Percentiles rank a stretch among this genome's conserved stretches.
These are phyloP conservation scores for Marsdenia floribunda DNA, from an alignment of 257 asterid genomes.

Conservation along the genomic window DNA sequence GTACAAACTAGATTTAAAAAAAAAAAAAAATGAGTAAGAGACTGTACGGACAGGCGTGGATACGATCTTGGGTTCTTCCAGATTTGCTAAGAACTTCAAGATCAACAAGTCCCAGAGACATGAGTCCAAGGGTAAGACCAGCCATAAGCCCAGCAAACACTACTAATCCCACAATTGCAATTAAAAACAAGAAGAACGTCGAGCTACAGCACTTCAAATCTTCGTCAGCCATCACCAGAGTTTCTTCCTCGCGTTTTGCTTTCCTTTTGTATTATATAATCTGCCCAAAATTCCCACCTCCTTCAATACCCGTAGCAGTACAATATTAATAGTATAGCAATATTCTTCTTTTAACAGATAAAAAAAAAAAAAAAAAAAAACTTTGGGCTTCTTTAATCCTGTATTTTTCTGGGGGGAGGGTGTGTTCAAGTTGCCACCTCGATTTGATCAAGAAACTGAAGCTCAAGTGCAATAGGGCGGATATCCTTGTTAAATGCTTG, in stretches of 20 bases:
- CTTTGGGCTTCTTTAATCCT: neutral
- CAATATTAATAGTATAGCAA: neutral
- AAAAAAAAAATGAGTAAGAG: conserved; percentile 15
- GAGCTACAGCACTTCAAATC: conserved; percentile 65
- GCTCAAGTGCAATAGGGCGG: neutral
- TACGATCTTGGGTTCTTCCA: conserved; percentile 86
- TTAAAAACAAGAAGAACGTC: conserved; percentile 44
- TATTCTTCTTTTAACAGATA: neutral
- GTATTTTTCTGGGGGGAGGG: neutral
- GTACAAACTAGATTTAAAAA: neutral
- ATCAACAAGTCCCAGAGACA: conserved; percentile 99
- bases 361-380: neutral
- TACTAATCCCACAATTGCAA: conserved; percentile 60
- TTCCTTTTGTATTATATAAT: neutral
- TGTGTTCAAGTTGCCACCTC: neutral
- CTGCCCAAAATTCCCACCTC: neutral
- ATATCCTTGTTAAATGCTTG: neutral
- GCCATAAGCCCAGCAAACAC: conserved; percentile 95
- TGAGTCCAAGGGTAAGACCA: conserved; percentile 94
- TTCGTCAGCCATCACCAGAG: conserved; percentile 41
- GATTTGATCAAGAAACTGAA: conserved; percentile 6
- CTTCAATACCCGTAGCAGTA: neutral
- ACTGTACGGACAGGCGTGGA: conserved; percentile 60
- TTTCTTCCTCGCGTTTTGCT: neutral
- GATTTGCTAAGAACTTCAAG: conserved; percentile 98